Base-by-base conservation (phyloP, 805 yeast species). In the Scheffersomyces stipitis region DNA sequence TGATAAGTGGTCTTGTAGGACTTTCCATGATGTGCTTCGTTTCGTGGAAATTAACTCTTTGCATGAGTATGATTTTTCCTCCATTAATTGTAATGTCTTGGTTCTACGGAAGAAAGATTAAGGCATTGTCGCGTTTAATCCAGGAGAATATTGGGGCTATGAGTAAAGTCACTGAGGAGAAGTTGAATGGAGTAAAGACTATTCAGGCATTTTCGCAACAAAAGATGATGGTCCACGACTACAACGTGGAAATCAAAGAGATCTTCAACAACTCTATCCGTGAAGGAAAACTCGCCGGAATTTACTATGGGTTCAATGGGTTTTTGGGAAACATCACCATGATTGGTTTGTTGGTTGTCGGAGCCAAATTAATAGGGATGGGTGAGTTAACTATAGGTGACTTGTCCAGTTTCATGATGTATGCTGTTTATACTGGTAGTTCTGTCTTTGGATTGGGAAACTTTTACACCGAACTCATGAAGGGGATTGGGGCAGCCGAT, bases 401-500 rank as follows among this genome's bases (percentile, higher is more conserved):
- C 51, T 71, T 91, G 30, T 83, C 96, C 4, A 84, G 95, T 34
- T 91, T 89, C 60, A 83, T 90, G 81, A 85, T 91, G 93, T 91
- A 91, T 63, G 93, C 97, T 0, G 87, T 87, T 1, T 91, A 86
- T 60, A 85, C 96, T 2, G 98, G 96, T 0, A 73, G 88, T n/a
- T 87, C 96, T 6, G 86, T 90, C 51, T 85, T 86, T 60, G 96
- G 97, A 0, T 58, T 91, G 14, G 91, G 96, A 0, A 86, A 85
- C 52, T 91, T 91, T 57, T 91, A 90, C 56, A 81, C 95, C 2
- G 98, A 91, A 59, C 67, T 91, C 40, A 91, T 91, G 97, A 91
- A 91, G 65, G 98, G 97, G 38, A 86, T 90, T 5, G 98, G 98
- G 34, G 97, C 98, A 0, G 93, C 96, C 0, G 83, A 89, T 34